A percentile compares a stretch with the other conserved stretches of the same genome.
Conservation (phyloP, 2,329 filamentous ascomycete species). For the Cyphellophora attinorum region DNA sequence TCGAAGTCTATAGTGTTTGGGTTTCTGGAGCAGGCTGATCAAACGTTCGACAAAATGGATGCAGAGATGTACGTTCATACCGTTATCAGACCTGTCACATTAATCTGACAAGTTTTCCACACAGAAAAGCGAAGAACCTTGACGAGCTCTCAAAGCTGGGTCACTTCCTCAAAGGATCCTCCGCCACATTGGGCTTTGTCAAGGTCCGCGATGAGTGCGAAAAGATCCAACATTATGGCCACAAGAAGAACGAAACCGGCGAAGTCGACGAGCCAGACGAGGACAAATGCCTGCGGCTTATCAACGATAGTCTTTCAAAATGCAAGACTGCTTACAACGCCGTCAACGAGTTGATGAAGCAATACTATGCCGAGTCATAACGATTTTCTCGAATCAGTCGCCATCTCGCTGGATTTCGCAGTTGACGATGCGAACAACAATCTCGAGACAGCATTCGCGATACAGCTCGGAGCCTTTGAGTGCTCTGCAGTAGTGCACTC, state of each 20-base stretch:
- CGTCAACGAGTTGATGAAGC: constrained; percentile 59
- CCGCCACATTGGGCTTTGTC: constrained; percentile 79
- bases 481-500: too few relatives aligned
- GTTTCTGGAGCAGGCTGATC: constrained; percentile 85
- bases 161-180: constrained; percentile 96
- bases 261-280: constrained; percentile 56
- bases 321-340: constrained; percentile 71
- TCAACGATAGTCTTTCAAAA: constrained; percentile 57
- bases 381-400: too few relatives aligned
- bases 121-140: constrained; percentile 60
- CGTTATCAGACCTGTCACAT: too few relatives aligned
- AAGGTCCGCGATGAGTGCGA: constrained; percentile 92
- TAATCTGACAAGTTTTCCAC: too few relatives aligned
- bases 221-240: constrained; percentile 90
- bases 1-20: constrained; percentile 79
- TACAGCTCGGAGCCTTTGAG: too few relatives aligned
- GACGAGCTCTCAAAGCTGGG: constrained; percentile 70
- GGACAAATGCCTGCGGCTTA: constrained; percentile 57
- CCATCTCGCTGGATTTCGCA: too few relatives aligned
- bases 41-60: constrained; percentile 81
- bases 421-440: too few relatives aligned
- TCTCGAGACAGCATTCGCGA: too few relatives aligned
- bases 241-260: constrained; percentile 70
- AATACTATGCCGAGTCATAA: constrained; percentile 51
- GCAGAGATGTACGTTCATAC: constrained; percentile 53